A percentile compares a stretch with the other conserved stretches of the same genome.
These are phyloP conservation scores for Bryopsis sp. DNA, from an alignment of 139 green algal genomes.

Conservation along the genomic window DNA sequence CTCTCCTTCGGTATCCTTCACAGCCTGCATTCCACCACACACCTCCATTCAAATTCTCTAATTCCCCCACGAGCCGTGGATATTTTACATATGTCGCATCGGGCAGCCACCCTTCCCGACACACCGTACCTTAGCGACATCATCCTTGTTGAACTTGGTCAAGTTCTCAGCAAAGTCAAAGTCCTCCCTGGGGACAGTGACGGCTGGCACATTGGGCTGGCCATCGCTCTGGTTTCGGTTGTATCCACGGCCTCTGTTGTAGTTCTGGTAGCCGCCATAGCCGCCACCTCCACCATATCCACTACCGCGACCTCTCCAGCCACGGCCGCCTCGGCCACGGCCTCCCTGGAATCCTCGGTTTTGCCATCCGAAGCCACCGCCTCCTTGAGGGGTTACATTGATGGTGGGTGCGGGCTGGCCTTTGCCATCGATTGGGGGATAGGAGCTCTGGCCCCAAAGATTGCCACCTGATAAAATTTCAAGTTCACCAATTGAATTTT, in stretches of 20 bases:
- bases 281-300: slow-evolving; percentile 13
- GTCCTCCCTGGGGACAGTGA: slow-evolving; percentile 65
- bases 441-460: no score
- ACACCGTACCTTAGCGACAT: slow-evolving; percentile 37
- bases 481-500: no score
- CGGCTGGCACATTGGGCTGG: slow-evolving; percentile 23
- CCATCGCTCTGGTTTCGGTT: slow-evolving; percentile 13
- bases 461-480: no score
- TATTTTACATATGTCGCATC: background rate
- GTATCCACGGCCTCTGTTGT: background rate
- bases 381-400: slow-evolving; percentile 7
- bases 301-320: background rate
- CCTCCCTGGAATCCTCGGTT: background rate
- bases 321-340: background rate
- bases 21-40: background rate
- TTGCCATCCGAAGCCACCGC: slow-evolving; percentile 7
- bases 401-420: slow-evolving; percentile 22
- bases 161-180: slow-evolving; percentile 81
- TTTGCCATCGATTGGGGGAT: no score
- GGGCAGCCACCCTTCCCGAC: no score
- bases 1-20: background rate
- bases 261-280: background rate
- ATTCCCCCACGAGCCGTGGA: slow-evolving; percentile 18
- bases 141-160: slow-evolving; percentile 77
- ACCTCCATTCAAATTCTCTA: background rate